Evolutionary conservation across 345 rosid species (phyloP), one percentile per base, ranked within the genome.

Genomic region (Noccaea bulbosa): DNA sequence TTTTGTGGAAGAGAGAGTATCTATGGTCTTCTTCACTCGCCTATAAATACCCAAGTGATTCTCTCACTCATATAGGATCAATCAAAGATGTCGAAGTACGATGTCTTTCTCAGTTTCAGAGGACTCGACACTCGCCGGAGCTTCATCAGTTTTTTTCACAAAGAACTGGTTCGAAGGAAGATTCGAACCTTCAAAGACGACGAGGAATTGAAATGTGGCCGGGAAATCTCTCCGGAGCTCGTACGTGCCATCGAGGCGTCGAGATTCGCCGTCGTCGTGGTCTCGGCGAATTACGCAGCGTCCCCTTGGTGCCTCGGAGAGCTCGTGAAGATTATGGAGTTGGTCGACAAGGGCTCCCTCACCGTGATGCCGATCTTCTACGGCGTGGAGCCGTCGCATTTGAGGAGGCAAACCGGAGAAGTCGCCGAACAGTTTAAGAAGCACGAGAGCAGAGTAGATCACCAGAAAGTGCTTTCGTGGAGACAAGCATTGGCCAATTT

Each of bases 61-160:
- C 10, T 46, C 43, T 47, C 3, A 8, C 15, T 30, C 67, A 9
- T 8, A 45, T 15, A 45, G 41, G 47, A 47, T 3, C 35, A 41
- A 9, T 11, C 5, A 27, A 27, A 16, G 11, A 72, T 72, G 76
- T 9, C 67, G 0, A 53, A 39, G 32, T 69, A 0, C 48, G 75
- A 73, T 49, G 75, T 73, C 30, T 78, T 78, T 24, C 40, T 78
- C 0, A 78, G 78, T 52, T 78, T 78, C 55, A 73, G 81, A 73
- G 81, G 78, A 1, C 4, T 0, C 40, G 81, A 78, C 69, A 78
- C 75, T 11, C 75, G 81, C 3, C 40, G 67, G 1, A 58, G 1
- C 43, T 57, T 78, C 46, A 50, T 65, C n/a, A 69, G 75, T 3
- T 75, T 69, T 24, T 68, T 78, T 45, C 35, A 73, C 65, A 57